Base-by-base conservation (phyloP, 192 early-diverging fungal genomes). In the Globomyces pollinis-pini region DNA sequence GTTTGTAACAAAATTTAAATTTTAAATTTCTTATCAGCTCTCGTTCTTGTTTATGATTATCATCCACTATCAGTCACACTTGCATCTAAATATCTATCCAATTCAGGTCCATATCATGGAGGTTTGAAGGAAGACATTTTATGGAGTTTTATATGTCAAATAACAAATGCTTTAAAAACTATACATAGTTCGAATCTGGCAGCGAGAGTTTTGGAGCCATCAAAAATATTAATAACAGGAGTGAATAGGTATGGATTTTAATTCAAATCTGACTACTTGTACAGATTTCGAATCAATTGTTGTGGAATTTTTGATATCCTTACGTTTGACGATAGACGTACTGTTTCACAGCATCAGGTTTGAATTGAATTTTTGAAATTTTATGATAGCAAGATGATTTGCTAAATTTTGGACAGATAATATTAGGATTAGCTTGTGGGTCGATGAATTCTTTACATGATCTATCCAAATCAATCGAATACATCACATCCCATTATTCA, bases 31-130 rank as follows among this genome's bases (percentile, higher is more conserved):
- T 11, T 13, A 28, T n/a, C 56, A 87, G 84, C 96, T n/a, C 76
- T 99, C n/a, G 83, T 97, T 8, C 80, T 99, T 62, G 93, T 96
- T 3, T 94, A 91, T 65, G 94, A 97, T 66, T 96, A 88, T 67
- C 87, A 92, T 73, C 94, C 94, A 7, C 84, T 87, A 20, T 75
- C 87, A 6, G 75, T 72, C 43, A 91, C 91, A 0, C 62, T 93
- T 1, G 77, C 69, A 55, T 73, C 78, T 7, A 82, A 83, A 24
- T 81, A 89, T 66, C 89, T 91, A 56, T 57, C 75, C 4, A 5
- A 55, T 53, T 21, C 52, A 60, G 8, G 64, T 59, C 11, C 64
- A 24, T 9, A 32, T 42, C 23, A 35, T 29, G 20, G 34, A 18
- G 28, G 67, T 16, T 76, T 91, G 5, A 76, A 82, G 8, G 89